A percentile compares a stretch with the other conserved stretches of the same genome.
These are phyloP conservation scores for Symbiodinium natans DNA, from an alignment of 73 alveolate species.

Conservation along the genomic window DNA sequence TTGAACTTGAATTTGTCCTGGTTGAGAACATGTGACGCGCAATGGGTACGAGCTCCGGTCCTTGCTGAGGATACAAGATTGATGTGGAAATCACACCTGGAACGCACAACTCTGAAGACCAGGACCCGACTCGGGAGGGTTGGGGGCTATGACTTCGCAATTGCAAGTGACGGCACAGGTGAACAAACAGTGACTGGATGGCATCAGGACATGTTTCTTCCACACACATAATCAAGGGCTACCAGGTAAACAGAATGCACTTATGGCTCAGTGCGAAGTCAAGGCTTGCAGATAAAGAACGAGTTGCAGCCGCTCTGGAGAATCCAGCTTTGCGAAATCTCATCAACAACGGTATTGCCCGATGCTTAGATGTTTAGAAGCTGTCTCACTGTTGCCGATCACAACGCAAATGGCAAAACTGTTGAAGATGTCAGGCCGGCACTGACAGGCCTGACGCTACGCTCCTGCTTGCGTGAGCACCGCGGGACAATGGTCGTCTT, in stretches of 20 bases:
- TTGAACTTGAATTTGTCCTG: conserved; percentile 95
- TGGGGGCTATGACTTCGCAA: background rate
- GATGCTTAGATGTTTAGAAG: background rate
- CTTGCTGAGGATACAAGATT: conserved; percentile 95
- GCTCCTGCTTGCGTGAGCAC: conserved; percentile 44
- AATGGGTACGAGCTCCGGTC: background rate
- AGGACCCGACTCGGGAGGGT: background rate
- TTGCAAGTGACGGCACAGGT: background rate
- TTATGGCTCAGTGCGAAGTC: no score
- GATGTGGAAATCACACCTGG: conserved; percentile 97
- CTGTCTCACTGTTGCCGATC: no score
- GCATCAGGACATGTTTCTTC: background rate
- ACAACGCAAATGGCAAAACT: background rate
- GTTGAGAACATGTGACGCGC: background rate
- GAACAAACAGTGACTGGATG: background rate
- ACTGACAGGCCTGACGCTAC: conserved; percentile 53
- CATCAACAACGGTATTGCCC: conserved; percentile 94
- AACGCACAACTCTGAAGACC: conserved; percentile 97
- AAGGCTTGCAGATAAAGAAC: conserved; percentile 97
- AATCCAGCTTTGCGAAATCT: conserved; percentile 95
- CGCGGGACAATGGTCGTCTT: no score
- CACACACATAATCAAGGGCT: no score
- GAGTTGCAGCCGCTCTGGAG: conserved; percentile 98
- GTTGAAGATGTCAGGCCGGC: conserved; percentile 24
- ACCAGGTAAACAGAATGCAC: no score